These are phyloP conservation scores for Gossypium lobatum DNA, from an alignment of 441 rosid species.

Conservation along the genomic window DNA sequence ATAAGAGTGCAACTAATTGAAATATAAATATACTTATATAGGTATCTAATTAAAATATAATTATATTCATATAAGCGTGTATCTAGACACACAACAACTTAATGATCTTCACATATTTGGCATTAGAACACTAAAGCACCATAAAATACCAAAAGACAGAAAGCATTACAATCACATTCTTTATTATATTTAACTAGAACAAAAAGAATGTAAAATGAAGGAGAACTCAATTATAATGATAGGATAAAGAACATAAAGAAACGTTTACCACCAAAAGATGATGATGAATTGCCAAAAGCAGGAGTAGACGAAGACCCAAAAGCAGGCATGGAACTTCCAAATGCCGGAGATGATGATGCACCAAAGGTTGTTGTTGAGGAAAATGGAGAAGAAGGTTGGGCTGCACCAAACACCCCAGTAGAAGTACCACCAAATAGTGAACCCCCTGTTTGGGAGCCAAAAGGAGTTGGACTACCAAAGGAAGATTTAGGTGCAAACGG, in stretches of 20 bases:
- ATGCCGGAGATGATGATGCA: constrained; percentile 65
- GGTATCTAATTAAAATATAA: neutral
- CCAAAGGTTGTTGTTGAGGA: constrained; percentile 66
- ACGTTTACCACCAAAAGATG: constrained; percentile 68
- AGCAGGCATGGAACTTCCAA: constrained; percentile 62
- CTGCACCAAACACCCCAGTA: constrained; percentile 81
- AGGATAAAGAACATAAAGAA: neutral
- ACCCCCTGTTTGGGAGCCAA: constrained; percentile 74
- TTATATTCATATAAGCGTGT: neutral
- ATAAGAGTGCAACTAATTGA: neutral
- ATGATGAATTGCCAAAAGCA: constrained; percentile 50
- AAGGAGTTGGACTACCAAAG: constrained; percentile 60
- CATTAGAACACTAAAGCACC: neutral
- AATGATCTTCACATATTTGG: neutral
- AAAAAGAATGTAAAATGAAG: neutral
- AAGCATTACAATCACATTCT: neutral
- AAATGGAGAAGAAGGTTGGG: constrained; percentile 67
- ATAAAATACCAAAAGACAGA: neutral
- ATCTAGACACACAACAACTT: neutral
- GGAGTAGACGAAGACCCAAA: constrained; percentile 66
- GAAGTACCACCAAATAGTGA: constrained; percentile 87
- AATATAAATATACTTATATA: too few species aligned
- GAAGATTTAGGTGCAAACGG: constrained; percentile 73
- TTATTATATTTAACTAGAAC: neutral
- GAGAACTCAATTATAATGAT: neutral